phyloP scores from a whole-genome alignment of 2,329 filamentous ascomycete genomes.

The Colletotrichum chlorophyti region DNA sequence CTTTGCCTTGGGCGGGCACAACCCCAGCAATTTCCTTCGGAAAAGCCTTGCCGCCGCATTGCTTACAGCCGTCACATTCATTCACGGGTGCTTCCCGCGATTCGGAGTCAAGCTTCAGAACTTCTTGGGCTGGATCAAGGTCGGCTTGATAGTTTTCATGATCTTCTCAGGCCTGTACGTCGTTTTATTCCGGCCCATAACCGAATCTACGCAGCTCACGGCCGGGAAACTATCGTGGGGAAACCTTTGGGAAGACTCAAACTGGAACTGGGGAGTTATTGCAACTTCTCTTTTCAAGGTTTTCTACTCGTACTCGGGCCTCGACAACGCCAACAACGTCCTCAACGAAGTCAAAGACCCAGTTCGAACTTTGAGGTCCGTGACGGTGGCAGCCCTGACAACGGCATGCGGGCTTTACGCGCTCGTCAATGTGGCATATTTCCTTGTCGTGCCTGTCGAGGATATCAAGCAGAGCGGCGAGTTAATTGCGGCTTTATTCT shows the following conservation, averaged over 20 bases:
- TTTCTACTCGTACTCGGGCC: conserved; percentile 72
- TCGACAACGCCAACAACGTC: conserved; percentile 73
- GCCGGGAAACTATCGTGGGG: conserved; percentile 49
- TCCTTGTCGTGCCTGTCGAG: conserved; percentile 70
- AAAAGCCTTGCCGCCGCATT: conserved; percentile 64
- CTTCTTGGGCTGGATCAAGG: conserved; percentile 67
- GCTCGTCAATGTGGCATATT: conserved; percentile 69
- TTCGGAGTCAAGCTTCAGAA: conserved; percentile 67
- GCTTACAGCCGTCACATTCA: conserved; percentile 61
- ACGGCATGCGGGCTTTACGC: conserved; percentile 70
- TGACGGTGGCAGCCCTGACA: conserved; percentile 63
- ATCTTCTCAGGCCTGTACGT: conserved; percentile 66
- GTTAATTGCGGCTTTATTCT: conserved; percentile 72
- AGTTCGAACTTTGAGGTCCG: conserved; percentile 68
- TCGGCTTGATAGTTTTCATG: conserved; percentile 66
- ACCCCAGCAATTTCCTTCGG: conserved; percentile 56
- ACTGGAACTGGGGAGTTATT: conserved; percentile 74
- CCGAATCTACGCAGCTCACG: neutral
- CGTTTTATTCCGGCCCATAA: conserved; percentile 50
- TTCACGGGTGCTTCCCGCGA: conserved; percentile 65
- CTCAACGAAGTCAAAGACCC: conserved; percentile 76
- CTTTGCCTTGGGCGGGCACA: conserved; percentile 60
- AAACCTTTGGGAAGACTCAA: conserved; percentile 66
- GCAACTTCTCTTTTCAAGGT: conserved; percentile 73
- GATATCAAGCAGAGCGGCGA: conserved; percentile 72